Evolutionary conservation across 345 rosid species (phyloP).

Genomic region (Gossypium thurberi): DNA sequence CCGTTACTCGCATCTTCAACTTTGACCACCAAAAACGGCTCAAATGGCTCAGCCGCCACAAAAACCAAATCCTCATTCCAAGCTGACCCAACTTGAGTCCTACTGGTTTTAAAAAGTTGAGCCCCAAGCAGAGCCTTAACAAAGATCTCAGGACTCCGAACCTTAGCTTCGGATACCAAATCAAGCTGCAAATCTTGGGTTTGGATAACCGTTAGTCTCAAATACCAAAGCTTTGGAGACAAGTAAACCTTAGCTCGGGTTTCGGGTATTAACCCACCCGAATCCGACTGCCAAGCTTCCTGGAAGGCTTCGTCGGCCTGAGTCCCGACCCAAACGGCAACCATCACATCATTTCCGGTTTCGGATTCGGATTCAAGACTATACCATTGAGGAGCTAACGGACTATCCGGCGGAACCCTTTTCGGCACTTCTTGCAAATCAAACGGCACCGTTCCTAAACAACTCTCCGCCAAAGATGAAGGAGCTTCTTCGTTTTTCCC

Average conservation of each 20-base stretch:
- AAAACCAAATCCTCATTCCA: conserved; percentile 94
- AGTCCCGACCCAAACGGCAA: conserved; percentile 86
- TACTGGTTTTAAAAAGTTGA: conserved; percentile 73
- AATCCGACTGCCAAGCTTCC: conserved; percentile 96
- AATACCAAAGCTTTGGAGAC: conserved; percentile 92
- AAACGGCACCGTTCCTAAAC: conserved; percentile 79
- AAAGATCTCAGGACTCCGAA: conserved; percentile 55
- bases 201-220: conserved; percentile 93
- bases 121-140: conserved; percentile 81
- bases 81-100: conserved; percentile 52
- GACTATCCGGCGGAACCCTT: conserved; percentile 82
- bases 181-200: conserved; percentile 34
- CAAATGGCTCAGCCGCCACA: conserved; percentile 91
- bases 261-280: conserved; percentile 86
- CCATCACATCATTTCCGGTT: conserved; percentile 80
- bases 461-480: conserved; percentile 1
- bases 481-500: conserved; percentile 43
- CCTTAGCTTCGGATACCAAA: conserved; percentile 28
- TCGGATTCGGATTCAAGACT: conserved; percentile 63
- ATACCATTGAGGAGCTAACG: conserved; percentile 94
- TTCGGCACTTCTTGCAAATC: conserved; percentile 86
- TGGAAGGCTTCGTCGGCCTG: conserved; percentile 88
- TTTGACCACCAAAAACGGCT: conserved; percentile 64
- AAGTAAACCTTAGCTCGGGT: conserved; percentile 85
- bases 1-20: conserved; percentile 61